phyloP scores from a whole-genome alignment of 1,284 basidiomycete genomes.

The Xerocomus minutiporus region DNA sequence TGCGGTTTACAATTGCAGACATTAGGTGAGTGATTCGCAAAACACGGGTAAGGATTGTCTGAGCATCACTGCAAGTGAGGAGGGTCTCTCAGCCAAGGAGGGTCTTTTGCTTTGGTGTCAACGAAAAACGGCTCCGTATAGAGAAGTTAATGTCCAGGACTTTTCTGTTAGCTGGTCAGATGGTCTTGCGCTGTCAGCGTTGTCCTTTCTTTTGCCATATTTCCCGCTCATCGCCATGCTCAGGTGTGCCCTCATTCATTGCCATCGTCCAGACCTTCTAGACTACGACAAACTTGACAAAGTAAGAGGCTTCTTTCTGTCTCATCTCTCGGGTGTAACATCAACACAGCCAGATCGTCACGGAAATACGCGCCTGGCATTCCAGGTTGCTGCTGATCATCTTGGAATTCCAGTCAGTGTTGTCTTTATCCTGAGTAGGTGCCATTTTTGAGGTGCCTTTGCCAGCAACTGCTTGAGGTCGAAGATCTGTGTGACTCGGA shows the following conservation, averaged over 20 bases:
- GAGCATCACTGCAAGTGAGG: conserved; percentile 61
- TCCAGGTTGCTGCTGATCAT: conserved; percentile 80
- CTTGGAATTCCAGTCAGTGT: conserved; percentile 80
- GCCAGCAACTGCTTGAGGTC: conserved; percentile 89
- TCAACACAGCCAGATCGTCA: conserved; percentile 60
- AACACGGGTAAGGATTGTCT: conserved; percentile 8
- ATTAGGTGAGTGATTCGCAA: conserved; percentile 70
- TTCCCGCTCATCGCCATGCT: conserved; percentile 4
- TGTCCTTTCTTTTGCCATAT: conserved; percentile 1
- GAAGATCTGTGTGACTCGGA: conserved; percentile 90
- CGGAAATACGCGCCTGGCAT: conserved; percentile 81
- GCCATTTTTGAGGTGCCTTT: conserved; percentile 5
- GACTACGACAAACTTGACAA: conserved; percentile 85
- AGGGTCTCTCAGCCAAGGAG: conserved; percentile 95
- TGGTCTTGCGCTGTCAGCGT: conserved; percentile 87
- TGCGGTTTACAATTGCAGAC: conserved; percentile 96
- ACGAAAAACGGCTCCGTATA: conserved; percentile 88
- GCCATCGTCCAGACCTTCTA: conserved; percentile 91
- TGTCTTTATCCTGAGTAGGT: conserved; percentile 3
- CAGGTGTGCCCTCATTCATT: conserved; percentile 95
- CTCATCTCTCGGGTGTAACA: conserved; percentile 2
- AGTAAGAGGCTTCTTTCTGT: conserved; percentile 35
- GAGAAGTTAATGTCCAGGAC: conserved; percentile 89
- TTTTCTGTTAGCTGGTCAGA: conserved; percentile 92
- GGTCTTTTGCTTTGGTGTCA: conserved; percentile 97